A percentile compares a stretch with the other conserved stretches of the same genome.
phyloP scores from a whole-genome alignment of 108 stramenopile species.

The Discostella stelligeroides region DNA sequence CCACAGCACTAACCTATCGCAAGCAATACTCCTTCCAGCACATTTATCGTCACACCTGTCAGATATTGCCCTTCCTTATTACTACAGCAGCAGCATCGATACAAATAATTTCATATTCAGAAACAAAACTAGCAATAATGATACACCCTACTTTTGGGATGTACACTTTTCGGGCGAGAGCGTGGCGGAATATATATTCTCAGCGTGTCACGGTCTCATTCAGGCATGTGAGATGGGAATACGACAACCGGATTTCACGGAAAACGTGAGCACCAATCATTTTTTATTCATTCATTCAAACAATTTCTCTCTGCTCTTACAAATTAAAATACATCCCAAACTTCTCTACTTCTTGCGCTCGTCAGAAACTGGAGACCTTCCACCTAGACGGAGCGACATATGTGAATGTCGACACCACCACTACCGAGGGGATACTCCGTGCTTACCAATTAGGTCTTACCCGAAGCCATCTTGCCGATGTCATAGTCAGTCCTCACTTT shows the following conservation, averaged over 20 bases:
- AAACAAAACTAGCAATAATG: constrained; percentile 14
- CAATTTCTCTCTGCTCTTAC: too few species aligned
- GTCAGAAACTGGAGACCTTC: constrained; percentile 37
- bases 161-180: constrained; percentile 55
- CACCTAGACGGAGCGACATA: constrained; percentile 37
- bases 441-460: constrained; percentile 48
- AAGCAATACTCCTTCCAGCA: too few species aligned
- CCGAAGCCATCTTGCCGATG: constrained; percentile 39
- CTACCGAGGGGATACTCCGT: constrained; percentile 39
- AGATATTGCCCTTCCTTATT: constrained; percentile 26
- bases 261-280: constrained; percentile 28
- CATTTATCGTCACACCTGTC: too few species aligned
- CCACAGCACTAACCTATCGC: constrained; percentile 13
- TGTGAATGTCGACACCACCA: constrained; percentile 56
- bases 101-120: too few species aligned
- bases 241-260: constrained; percentile 39
- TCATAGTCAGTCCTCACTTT: constrained; percentile 44
- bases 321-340: too few species aligned
- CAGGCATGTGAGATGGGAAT: constrained; percentile 48
- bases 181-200: constrained; percentile 45
- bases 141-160: constrained; percentile 60
- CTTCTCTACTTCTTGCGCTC: too few species aligned
- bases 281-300: too few species aligned
- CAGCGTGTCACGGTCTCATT: constrained; percentile 36
- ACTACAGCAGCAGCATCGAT: constrained; percentile 25